Conservation (phyloP, 495 filamentous ascomycete species). For the Podospora anserina region DNA sequence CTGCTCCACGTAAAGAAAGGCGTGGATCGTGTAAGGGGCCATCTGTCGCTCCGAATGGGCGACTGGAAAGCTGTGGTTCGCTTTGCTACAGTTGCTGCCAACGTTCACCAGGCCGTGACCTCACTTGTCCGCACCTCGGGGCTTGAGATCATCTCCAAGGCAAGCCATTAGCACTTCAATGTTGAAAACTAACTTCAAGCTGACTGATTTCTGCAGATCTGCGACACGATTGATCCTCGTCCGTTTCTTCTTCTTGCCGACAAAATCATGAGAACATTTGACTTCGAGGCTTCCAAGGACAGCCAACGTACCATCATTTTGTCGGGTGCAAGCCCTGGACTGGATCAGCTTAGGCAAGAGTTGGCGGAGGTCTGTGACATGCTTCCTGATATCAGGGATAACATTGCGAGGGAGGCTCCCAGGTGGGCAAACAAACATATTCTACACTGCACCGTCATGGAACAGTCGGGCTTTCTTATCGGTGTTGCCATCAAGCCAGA, state of each 20-base stretch:
- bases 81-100: conserved; percentile 55
- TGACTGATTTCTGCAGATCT: conserved; percentile 25
- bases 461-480: conserved; percentile 86
- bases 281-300: conserved; percentile 75
- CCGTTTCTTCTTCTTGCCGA: conserved; percentile 63
- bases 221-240: conserved; percentile 46
- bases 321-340: conserved; percentile 65
- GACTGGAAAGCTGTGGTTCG: conserved; percentile 66
- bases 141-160: conserved; percentile 58
- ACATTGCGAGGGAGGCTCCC: conserved; percentile 62
- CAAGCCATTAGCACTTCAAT: conserved; percentile 25
- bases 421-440: conserved; percentile 50
- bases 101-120: conserved; percentile 62
- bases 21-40: conserved; percentile 61
- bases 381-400: conserved; percentile 61
- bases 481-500: conserved; percentile 63
- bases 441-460: conserved; percentile 75
- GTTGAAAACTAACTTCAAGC: background rate
- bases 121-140: conserved; percentile 57
- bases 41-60: conserved; percentile 55
- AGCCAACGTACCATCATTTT: conserved; percentile 71
- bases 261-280: conserved; percentile 70
- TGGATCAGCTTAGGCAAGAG: conserved; percentile 72
- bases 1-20: conserved; percentile 74
- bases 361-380: conserved; percentile 76